Conservation (phyloP, 2,329 filamentous ascomycete species). For the Talaromyces funiculosus region DNA sequence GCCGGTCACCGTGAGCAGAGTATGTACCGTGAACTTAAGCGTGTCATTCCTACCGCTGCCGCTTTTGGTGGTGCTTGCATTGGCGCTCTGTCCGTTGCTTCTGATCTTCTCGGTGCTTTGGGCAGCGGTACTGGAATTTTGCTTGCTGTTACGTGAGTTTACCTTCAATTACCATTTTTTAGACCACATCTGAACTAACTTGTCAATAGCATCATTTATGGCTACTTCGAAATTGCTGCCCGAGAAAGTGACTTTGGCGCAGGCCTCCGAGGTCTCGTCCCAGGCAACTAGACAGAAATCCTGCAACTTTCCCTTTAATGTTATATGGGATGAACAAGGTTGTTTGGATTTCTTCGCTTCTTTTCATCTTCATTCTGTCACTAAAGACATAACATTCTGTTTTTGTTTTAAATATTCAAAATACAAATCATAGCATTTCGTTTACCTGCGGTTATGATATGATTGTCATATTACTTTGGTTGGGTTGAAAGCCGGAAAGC, state of each 20-base stretch:
- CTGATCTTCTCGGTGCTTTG: slow-evolving; percentile 90
- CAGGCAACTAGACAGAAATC: slow-evolving; percentile 35
- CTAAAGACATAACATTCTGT: slow-evolving; percentile 19
- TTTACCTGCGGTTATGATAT: background rate
- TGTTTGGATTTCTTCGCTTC: slow-evolving; percentile 13
- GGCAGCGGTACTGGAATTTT: slow-evolving; percentile 97
- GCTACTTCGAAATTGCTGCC: slow-evolving; percentile 98
- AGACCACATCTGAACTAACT: slow-evolving; percentile 21
- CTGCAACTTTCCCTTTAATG: slow-evolving; percentile 12
- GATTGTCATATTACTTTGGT: background rate
- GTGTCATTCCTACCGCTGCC: slow-evolving; percentile 95
- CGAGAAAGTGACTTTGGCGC: slow-evolving; percentile 89
- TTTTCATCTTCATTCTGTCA: slow-evolving; percentile 2
- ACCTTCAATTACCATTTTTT: background rate
- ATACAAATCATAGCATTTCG: background rate
- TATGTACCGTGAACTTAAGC: slow-evolving; percentile 99
- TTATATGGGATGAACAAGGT: slow-evolving; percentile 11
- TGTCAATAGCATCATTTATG: slow-evolving; percentile 81
- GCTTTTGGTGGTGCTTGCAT: slow-evolving; percentile 99
- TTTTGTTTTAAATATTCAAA: slow-evolving; percentile 14
- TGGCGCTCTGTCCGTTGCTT: slow-evolving; percentile 90
- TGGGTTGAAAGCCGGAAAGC: background rate
- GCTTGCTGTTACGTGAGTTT: slow-evolving; percentile 90
- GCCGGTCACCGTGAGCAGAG: slow-evolving; percentile 98
- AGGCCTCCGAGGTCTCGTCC: slow-evolving; percentile 64